Evolutionary conservation across 768 basidiomycete species (phyloP).

Genomic region (Termitomyces bulborhizus): DNA sequence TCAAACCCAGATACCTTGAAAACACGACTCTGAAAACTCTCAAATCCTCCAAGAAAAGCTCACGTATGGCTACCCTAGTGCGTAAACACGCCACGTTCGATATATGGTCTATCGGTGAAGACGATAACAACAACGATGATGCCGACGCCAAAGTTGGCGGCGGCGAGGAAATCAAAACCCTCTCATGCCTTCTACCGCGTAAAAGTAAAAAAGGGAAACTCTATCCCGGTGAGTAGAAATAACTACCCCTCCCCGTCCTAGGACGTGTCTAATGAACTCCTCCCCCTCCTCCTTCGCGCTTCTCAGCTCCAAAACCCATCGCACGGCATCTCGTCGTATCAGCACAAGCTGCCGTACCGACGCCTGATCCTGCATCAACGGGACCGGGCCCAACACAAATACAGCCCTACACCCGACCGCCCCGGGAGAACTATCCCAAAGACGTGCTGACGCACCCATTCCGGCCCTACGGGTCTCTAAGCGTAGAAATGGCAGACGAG

Average conservation of each 20-base stretch:
- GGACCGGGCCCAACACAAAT: constrained; percentile 4
- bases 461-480: constrained; percentile 53
- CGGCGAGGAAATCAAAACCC: constrained; percentile 56
- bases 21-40: constrained; percentile 37
- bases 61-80: constrained; percentile 41
- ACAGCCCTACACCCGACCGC: constrained; percentile 39
- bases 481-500: constrained; percentile 14
- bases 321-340: constrained; percentile 53
- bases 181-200: constrained; percentile 63
- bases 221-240: constrained; percentile 41
- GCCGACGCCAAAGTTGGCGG: constrained; percentile 19
- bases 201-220: constrained; percentile 53
- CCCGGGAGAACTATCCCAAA: constrained; percentile 50
- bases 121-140: constrained; percentile 19
- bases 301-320: constrained; percentile 52
- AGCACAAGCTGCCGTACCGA: constrained; percentile 37
- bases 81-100: constrained; percentile 55
- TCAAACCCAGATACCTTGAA: constrained; percentile 62
- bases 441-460: constrained; percentile 61
- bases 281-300: not conserved
- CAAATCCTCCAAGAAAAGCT: constrained; percentile 31
- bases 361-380: constrained; percentile 19
- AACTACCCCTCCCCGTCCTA: not conserved
- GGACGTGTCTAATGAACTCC: not conserved
- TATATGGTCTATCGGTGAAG: constrained; percentile 56